Conservation (phyloP, 2,329 filamentous ascomycete genomes). For the Fonsecaea pedrosoi region DNA sequence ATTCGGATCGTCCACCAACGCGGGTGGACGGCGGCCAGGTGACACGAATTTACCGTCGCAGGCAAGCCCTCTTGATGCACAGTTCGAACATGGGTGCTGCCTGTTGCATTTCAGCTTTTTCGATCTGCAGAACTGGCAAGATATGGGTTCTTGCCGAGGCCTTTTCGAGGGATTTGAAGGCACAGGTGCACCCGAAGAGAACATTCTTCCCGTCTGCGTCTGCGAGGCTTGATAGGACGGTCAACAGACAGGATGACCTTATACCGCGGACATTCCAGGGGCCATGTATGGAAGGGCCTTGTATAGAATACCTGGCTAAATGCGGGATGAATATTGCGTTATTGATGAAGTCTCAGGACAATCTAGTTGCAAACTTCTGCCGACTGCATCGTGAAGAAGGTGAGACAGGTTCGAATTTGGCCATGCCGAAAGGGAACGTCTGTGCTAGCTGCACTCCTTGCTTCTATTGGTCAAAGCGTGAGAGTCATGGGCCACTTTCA, state of each 20-base stretch:
- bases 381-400: background rate
- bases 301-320: background rate
- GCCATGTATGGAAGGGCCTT: background rate
- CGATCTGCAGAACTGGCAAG: constrained; percentile 49
- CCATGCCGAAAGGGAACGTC: background rate
- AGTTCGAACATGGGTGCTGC: constrained; percentile 59
- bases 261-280: background rate
- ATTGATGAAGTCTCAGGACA: background rate
- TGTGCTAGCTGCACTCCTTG: background rate
- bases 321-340: background rate
- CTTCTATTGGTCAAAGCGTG: background rate
- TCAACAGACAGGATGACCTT: background rate
- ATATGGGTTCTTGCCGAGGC: constrained; percentile 49
- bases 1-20: constrained; percentile 6
- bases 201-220: background rate
- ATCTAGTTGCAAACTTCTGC: background rate
- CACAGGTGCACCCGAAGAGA: background rate
- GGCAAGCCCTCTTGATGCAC: constrained; percentile 44
- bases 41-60: constrained; percentile 39
- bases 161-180: constrained; percentile 31
- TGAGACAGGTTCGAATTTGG: background rate
- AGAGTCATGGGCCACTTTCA: background rate
- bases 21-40: constrained; percentile 6
- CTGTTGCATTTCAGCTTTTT: constrained; percentile 61
- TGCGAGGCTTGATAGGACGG: background rate